A percentile compares a stretch with the other conserved stretches of the same genome.
These are phyloP conservation scores for Mycena venus DNA, from an alignment of 768 basidiomycete species.

Conservation along the genomic window DNA sequence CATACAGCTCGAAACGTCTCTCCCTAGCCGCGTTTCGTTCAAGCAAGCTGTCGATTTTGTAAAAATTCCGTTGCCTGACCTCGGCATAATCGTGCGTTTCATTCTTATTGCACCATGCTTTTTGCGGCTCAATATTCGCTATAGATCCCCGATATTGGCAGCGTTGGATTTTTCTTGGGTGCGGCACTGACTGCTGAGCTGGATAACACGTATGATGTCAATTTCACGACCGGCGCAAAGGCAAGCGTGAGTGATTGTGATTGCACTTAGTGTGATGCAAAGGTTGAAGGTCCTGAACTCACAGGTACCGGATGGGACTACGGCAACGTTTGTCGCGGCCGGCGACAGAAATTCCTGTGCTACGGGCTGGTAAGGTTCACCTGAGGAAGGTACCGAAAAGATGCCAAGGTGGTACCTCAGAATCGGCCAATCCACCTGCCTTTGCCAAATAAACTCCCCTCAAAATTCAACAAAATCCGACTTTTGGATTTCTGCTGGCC, in stretches of 20 bases:
- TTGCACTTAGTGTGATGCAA: not conserved
- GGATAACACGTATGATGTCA: not conserved
- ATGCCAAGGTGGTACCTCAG: too few species aligned
- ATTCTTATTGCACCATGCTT: not conserved
- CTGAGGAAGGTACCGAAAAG: too few species aligned
- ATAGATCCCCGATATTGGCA: constrained; percentile 5
- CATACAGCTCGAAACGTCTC: not conserved
- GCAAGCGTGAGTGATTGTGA: not conserved
- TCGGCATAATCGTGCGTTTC: not conserved
- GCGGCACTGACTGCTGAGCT: not conserved
- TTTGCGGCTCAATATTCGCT: not conserved
- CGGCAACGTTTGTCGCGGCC: not conserved
- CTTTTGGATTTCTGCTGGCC: too few species aligned
- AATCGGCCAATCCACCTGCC: too few species aligned
- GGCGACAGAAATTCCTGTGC: constrained; percentile 1
- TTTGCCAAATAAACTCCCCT: too few species aligned
- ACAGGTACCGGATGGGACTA: not conserved
- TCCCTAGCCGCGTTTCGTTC: not conserved
- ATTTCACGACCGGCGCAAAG: constrained; percentile 20
- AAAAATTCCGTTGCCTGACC: not conserved
- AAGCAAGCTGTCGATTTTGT: not conserved
- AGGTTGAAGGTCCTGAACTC: too few species aligned
- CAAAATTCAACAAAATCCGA: too few species aligned
- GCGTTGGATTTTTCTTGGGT: constrained; percentile 20
- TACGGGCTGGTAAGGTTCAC: constrained; percentile 18